Evolutionary conservation across 2,329 filamentous ascomycete species (phyloP).

Genomic region (Chrysoporthe cubensis): DNA sequence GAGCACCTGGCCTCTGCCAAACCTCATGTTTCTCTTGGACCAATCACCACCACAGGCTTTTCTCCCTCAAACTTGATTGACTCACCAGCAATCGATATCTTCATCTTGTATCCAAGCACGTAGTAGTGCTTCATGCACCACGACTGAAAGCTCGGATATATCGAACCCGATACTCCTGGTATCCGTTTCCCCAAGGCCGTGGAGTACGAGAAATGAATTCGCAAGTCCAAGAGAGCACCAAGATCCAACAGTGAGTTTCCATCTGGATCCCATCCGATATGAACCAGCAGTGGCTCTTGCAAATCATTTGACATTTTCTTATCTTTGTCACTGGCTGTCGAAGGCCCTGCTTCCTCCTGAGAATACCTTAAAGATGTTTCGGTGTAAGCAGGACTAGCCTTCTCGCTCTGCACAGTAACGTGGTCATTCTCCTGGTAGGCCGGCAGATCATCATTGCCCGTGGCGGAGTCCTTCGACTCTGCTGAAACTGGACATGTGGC

Average conservation of each 20-base stretch:
- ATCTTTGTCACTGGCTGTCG: not conserved
- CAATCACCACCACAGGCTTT: slow-evolving; percentile 10
- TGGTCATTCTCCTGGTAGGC: not conserved
- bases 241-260: slow-evolving; percentile 17
- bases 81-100: slow-evolving; percentile 14
- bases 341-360: not conserved
- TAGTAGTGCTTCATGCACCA: slow-evolving; percentile 36
- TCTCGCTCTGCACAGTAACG: not conserved
- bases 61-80: slow-evolving; percentile 8
- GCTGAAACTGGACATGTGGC: not conserved
- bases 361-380: not conserved
- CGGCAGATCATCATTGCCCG: not conserved
- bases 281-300: not conserved
- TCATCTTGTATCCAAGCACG: slow-evolving; percentile 31
- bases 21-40: not conserved
- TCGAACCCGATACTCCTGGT: not conserved
- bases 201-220: not conserved
- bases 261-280: slow-evolving; percentile 13
- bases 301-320: not conserved
- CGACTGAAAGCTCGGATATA: slow-evolving; percentile 33
- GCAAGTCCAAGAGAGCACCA: slow-evolving; percentile 3
- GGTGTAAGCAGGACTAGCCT: not conserved
- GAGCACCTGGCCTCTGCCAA: not conserved
- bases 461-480: not conserved
- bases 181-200: not conserved